phyloP scores from a whole-genome alignment of 352 stramenopile species.

The Phytophthora rubi region DNA sequence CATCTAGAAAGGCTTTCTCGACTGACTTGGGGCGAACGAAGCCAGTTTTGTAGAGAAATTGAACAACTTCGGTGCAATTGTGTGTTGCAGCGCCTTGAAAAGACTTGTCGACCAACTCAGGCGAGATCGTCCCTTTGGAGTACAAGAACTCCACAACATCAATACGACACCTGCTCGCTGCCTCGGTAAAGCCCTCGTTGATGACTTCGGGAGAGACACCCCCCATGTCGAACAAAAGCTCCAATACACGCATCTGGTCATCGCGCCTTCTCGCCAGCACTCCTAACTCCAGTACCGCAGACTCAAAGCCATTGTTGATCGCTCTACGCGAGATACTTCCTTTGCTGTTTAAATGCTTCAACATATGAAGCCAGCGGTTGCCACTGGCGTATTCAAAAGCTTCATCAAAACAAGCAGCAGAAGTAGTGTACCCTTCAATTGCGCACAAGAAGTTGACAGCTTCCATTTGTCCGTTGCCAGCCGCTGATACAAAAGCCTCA shows the following conservation, averaged over 20 bases:
- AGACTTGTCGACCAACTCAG: background rate
- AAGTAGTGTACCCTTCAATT: background rate
- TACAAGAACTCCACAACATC: constrained; percentile 6
- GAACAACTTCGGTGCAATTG: constrained; percentile 3
- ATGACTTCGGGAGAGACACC: background rate
- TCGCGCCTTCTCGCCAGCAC: background rate
- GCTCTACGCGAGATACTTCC: background rate
- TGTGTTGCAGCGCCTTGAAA: background rate
- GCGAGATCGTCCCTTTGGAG: background rate
- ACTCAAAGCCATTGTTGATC: background rate
- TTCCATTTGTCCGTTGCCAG: background rate
- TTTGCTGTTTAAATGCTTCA: background rate
- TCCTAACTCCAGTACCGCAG: background rate
- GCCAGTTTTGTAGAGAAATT: constrained; percentile 6
- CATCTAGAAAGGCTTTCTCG: constrained; percentile 2
- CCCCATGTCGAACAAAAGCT: background rate
- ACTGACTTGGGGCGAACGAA: background rate
- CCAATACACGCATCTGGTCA: background rate
- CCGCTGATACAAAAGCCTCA: background rate
- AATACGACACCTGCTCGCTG: background rate
- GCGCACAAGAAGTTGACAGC: background rate
- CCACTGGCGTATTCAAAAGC: background rate
- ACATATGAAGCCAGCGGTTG: background rate
- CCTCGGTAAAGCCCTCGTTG: background rate
- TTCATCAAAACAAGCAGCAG: background rate